A percentile compares a stretch with the other conserved stretches of the same genome.
These are phyloP conservation scores for Prinsepia uniflora DNA, from an alignment of 306 rosid genomes.

Conservation along the genomic window DNA sequence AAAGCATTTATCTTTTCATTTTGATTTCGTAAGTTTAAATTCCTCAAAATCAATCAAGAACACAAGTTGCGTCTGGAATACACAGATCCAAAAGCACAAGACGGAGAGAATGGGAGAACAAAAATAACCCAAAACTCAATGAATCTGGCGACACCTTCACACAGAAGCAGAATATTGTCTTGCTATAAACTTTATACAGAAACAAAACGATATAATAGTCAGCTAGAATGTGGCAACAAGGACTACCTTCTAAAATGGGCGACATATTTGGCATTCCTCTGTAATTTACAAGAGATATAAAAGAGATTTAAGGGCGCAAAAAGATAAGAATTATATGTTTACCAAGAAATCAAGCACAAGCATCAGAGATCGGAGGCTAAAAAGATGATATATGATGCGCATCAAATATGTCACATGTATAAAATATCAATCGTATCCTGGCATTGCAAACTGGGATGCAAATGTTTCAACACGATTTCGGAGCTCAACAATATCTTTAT, in stretches of 20 bases:
- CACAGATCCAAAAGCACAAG: too few species aligned
- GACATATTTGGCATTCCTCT: constrained; percentile 9
- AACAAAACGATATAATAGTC: constrained; percentile 4
- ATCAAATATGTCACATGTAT: constrained; percentile 27
- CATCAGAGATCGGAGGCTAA: not conserved
- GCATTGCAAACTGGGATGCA: constrained; percentile 87
- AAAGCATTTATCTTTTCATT: too few species aligned
- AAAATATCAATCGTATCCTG: constrained; percentile 68
- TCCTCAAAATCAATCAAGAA: too few species aligned
- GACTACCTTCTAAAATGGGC: constrained; percentile 10
- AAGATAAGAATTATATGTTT: constrained; percentile 10
- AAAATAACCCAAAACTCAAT: constrained; percentile 12
- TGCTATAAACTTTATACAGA: constrained; percentile 27
- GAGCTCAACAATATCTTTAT: constrained; percentile 71
- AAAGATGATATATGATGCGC: constrained; percentile 2
- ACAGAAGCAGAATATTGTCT: not conserved
- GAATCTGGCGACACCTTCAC: constrained; percentile 9
- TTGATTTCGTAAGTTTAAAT: too few species aligned
- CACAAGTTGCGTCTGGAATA: too few species aligned
- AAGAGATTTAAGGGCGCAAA: not conserved
- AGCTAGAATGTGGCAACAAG: not conserved
- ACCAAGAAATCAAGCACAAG: constrained; percentile 28
- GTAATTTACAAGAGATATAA: constrained; percentile 29
- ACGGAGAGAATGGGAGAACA: not conserved
- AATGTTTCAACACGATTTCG: constrained; percentile 67